These are phyloP conservation scores for Fragilaria radians DNA, from an alignment of 108 stramenopile genomes.

Conservation along the genomic window DNA sequence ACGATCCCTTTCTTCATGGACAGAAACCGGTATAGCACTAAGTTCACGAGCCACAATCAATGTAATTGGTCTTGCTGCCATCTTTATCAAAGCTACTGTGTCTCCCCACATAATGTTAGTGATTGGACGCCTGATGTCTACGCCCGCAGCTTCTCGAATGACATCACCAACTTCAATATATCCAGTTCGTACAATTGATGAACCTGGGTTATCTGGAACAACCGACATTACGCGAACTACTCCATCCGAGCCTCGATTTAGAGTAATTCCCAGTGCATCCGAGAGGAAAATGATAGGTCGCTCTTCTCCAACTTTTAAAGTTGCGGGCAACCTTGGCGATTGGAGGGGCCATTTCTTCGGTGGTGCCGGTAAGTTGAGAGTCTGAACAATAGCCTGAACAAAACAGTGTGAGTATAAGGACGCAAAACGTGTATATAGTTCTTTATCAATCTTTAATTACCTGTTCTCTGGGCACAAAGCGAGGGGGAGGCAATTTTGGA, in stretches of 20 bases:
- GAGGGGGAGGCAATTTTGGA: conserved; percentile 76
- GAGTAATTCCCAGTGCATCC: conserved; percentile 75
- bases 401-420: too few relatives aligned
- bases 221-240: conserved; percentile 76
- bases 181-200: conserved; percentile 65
- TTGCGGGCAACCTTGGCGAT: conserved; percentile 39
- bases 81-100: conserved; percentile 81
- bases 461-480: conserved; percentile 80
- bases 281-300: conserved; percentile 62
- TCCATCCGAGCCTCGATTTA: conserved; percentile 82
- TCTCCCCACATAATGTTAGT: conserved; percentile 89
- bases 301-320: conserved; percentile 48
- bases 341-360: conserved; percentile 79
- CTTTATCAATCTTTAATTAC: conserved; percentile 19
- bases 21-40: conserved; percentile 10
- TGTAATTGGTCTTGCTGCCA: conserved; percentile 71
- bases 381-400: conserved; percentile 43
- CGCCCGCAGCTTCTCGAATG: conserved; percentile 77
- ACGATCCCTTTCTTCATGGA: conserved; percentile 3
- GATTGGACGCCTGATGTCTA: conserved; percentile 77
- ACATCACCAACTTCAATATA: conserved; percentile 67
- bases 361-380: conserved; percentile 67
- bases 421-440: not conserved
- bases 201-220: conserved; percentile 47
- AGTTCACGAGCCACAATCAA: conserved; percentile 65